Evolutionary conservation across 2,329 filamentous ascomycete genomes (phyloP).

Genomic region (Penicillium paneum): DNA sequence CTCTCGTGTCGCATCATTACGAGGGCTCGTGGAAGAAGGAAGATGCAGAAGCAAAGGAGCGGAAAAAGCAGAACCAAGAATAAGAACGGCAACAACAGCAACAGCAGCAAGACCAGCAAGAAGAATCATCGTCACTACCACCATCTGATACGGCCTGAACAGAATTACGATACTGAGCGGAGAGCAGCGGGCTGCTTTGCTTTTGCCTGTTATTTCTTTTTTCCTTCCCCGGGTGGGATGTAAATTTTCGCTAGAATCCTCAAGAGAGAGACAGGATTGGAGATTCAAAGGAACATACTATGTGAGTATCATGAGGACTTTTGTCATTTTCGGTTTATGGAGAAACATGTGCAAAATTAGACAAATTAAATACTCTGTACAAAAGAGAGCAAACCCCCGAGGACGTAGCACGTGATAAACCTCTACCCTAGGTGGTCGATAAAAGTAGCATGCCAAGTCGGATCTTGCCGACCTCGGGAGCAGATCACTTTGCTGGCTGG

Average conservation of each 20-base stretch:
- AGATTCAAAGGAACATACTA: background rate
- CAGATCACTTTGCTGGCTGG: background rate
- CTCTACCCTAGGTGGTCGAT: background rate
- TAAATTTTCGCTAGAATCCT: background rate
- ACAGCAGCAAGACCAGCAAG: background rate
- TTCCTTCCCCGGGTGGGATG: no score
- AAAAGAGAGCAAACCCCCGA: background rate
- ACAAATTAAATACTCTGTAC: no score
- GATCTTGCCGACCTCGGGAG: background rate
- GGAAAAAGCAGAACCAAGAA: conserved; percentile 11
- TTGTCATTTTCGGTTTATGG: background rate
- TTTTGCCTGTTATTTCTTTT: background rate
- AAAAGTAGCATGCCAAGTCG: background rate
- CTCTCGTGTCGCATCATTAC: conserved; percentile 19
- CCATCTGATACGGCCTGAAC: background rate
- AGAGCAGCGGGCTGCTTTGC: background rate
- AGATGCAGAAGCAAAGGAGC: conserved; percentile 16
- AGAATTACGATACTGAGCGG: background rate
- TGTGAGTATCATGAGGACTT: background rate
- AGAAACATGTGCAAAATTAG: background rate
- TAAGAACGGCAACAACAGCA: background rate
- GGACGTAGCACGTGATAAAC: background rate
- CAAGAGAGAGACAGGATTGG: background rate
- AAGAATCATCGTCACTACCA: background rate
- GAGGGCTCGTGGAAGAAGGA: conserved; percentile 21